Evolutionary conservation across 495 filamentous ascomycete species (phyloP).

Genomic region (Penicillium argentinense): DNA sequence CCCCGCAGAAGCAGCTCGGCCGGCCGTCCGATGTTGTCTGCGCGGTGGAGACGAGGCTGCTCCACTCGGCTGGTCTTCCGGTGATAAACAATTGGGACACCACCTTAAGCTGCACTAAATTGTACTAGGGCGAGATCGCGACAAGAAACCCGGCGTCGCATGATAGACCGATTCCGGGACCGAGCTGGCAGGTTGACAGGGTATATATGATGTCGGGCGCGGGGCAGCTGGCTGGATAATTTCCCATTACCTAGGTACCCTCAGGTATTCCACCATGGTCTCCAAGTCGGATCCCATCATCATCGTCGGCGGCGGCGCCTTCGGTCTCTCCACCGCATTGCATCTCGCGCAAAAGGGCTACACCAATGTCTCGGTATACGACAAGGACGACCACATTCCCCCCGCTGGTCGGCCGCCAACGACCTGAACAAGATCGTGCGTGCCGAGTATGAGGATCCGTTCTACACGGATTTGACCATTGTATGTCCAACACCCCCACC

Average conservation of each 20-base stretch:
- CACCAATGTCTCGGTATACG: conserved; percentile 40
- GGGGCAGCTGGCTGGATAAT: too few species aligned
- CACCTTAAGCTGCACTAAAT: too few species aligned
- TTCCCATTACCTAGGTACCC: too few species aligned
- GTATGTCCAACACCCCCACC: conserved; percentile 14
- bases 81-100: not conserved
- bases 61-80: conserved; percentile 2
- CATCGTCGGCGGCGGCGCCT: conserved; percentile 49
- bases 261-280: conserved; percentile 21
- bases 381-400: conserved; percentile 18
- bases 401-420: conserved; percentile 44
- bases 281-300: conserved; percentile 23
- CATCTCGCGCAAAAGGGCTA: conserved; percentile 49
- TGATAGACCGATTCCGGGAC: conserved; percentile 2
- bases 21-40: conserved; percentile 9
- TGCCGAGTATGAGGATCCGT: conserved; percentile 55
- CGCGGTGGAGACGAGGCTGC: conserved; percentile 6
- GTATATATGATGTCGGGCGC: conserved; percentile 4
- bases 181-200: not conserved
- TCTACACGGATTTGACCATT: conserved; percentile 49
- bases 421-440: conserved; percentile 59
- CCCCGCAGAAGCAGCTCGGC: too few species aligned
- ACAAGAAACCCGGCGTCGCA: not conserved
- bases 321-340: conserved; percentile 51
- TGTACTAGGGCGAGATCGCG: too few species aligned